phyloP scores from a whole-genome alignment of 176 grass and related monocot species.

The Aegilops longissima region DNA sequence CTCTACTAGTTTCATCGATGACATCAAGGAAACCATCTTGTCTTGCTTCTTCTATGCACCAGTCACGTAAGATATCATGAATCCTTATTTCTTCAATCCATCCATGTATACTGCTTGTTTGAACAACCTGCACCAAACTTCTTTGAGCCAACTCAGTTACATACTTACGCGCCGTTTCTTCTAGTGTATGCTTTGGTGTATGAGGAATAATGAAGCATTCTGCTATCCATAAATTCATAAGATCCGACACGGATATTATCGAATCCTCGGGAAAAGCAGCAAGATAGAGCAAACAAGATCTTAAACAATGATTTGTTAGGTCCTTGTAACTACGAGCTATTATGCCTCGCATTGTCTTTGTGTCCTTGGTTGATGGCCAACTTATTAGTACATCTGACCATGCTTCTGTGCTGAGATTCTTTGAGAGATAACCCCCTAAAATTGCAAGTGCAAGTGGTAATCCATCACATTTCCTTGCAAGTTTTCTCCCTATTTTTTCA shows the following conservation, averaged over 20 bases:
- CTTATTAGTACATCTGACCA: background rate
- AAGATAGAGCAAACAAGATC: background rate
- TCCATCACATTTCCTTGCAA: background rate
- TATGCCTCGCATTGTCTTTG: background rate
- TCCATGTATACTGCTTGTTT: rapidly evolving
- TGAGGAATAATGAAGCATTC: background rate
- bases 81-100: background rate
- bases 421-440: background rate
- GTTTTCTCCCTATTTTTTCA: background rate
- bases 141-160: background rate
- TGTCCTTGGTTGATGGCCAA: background rate
- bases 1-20: background rate
- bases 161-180: background rate
- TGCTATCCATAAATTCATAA: background rate
- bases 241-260: rapidly evolving
- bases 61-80: background rate
- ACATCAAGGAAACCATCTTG: conserved; percentile 9
- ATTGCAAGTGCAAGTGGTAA: background rate
- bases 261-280: background rate
- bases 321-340: background rate
- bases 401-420: background rate
- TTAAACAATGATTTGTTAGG: background rate
- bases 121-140: background rate
- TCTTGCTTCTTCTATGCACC: background rate
- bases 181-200: background rate